Conservation (phyloP, 495 filamentous ascomycete species). For the Penicillium salamii region DNA sequence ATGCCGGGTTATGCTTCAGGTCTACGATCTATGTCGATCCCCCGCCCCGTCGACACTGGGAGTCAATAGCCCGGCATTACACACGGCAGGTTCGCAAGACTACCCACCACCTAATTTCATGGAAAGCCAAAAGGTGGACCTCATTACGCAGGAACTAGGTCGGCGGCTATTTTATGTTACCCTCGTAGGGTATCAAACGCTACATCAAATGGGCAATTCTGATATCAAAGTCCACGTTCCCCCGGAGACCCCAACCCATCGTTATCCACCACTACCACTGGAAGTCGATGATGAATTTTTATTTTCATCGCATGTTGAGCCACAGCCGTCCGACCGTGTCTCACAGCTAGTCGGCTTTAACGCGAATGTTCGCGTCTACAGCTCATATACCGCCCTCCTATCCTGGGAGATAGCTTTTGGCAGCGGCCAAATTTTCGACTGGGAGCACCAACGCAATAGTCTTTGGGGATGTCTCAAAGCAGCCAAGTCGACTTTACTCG, state of each 20-base stretch:
- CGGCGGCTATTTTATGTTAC: constrained; percentile 77
- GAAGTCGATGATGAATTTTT: constrained; percentile 82
- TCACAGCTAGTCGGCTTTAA: constrained; percentile 74
- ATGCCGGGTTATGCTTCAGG: constrained; percentile 67
- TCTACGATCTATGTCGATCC: constrained; percentile 59
- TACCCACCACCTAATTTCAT: constrained; percentile 14
- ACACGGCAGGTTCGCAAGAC: constrained; percentile 20
- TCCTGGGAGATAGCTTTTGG: constrained; percentile 74
- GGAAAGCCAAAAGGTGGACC: constrained; percentile 44
- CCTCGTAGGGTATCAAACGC: constrained; percentile 60
- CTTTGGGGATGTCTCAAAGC: constrained; percentile 59
- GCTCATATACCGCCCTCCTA: constrained; percentile 63
- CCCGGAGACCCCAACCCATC: constrained; percentile 67
- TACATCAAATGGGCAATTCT: constrained; percentile 65
- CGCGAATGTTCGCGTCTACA: constrained; percentile 67
- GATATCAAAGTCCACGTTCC: constrained; percentile 63
- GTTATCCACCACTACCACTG: constrained; percentile 75
- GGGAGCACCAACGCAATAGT: constrained; percentile 65
- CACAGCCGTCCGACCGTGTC: constrained; percentile 59
- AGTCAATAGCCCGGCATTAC: constrained; percentile 27
- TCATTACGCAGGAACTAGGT: constrained; percentile 74
- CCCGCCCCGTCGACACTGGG: constrained; percentile 23
- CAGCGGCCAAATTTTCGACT: constrained; percentile 64
- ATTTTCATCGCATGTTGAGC: constrained; percentile 55
- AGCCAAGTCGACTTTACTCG: constrained; percentile 57